phyloP scores from a whole-genome alignment of 2,329 filamentous ascomycete species.

The Aureobasidium sp. region DNA sequence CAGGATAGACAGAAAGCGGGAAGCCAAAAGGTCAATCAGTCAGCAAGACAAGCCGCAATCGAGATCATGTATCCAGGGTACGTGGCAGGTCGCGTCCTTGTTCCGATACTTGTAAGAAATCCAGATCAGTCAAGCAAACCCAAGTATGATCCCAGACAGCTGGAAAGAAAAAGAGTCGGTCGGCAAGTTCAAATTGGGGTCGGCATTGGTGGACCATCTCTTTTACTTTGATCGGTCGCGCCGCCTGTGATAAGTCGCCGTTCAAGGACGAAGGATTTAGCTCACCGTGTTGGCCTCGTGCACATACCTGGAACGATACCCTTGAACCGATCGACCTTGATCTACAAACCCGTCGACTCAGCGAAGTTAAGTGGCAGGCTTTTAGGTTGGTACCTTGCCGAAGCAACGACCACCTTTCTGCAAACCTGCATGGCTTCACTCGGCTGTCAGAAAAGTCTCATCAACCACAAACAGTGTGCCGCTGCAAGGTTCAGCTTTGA shows the following conservation, averaged over 20 bases:
- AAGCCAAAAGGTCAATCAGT: not conserved
- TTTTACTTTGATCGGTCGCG: not conserved
- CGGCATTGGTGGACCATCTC: not conserved
- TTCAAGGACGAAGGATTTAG: not conserved
- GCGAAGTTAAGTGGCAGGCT: not conserved
- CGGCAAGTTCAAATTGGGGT: not conserved
- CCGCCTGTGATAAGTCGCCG: not conserved
- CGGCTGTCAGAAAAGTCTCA: not conserved
- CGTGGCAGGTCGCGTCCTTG: not conserved
- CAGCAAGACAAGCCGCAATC: not conserved
- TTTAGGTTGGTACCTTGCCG: slow-evolving; percentile 9
- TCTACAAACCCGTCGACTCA: slow-evolving; percentile 2
- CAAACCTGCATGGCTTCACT: not conserved
- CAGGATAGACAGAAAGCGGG: not conserved
- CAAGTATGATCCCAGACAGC: not conserved
- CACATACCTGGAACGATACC: not conserved
- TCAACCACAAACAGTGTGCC: not conserved
- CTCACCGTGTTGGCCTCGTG: not conserved
- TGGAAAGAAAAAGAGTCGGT: not conserved
- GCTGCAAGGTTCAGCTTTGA: not conserved
- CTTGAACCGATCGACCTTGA: not conserved
- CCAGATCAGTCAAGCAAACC: not conserved
- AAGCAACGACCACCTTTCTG: not conserved
- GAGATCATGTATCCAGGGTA: not conserved
- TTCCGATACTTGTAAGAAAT: not conserved